A percentile compares a stretch with the other conserved stretches of the same genome.
Evolutionary conservation across 306 rosid species (phyloP).

Genomic region (Prunus padus): DNA sequence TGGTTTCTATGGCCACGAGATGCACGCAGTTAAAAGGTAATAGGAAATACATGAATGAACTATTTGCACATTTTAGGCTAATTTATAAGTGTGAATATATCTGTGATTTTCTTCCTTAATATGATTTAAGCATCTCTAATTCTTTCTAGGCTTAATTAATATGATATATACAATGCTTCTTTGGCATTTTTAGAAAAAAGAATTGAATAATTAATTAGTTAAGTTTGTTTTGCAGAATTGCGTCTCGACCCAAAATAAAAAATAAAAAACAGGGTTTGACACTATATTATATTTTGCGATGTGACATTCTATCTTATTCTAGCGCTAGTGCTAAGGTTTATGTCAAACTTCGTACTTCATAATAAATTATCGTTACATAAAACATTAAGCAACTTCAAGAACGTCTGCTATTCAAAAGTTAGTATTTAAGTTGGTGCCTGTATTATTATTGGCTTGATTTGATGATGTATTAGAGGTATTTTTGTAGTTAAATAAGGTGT

Average conservation of each 20-base stretch:
- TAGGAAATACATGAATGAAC: neutral
- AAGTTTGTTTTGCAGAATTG: neutral
- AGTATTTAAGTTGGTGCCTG: too few relatives aligned
- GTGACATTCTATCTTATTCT: slow-evolving; percentile 10
- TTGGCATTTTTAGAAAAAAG: too few relatives aligned
- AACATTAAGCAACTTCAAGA: neutral
- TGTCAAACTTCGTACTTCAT: neutral
- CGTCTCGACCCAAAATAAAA: neutral
- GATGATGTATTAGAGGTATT: too few relatives aligned
- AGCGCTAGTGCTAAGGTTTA: neutral
- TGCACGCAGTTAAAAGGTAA: neutral
- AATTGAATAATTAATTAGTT: neutral
- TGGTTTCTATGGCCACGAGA: neutral
- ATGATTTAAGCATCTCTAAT: neutral
- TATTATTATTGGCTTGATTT: too few relatives aligned
- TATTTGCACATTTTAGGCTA: neutral
- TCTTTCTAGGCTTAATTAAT: neutral
- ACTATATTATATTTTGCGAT: neutral
- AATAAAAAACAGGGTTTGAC: neutral
- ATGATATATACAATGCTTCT: too few relatives aligned
- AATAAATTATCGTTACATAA: neutral
- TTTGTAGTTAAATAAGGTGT: too few relatives aligned
- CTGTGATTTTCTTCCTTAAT: too few relatives aligned
- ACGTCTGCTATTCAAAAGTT: too few relatives aligned
- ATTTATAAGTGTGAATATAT: too few relatives aligned